Evolutionary conservation across 139 green algal genomes (phyloP).

Genomic region (Choricystis sp.): DNA sequence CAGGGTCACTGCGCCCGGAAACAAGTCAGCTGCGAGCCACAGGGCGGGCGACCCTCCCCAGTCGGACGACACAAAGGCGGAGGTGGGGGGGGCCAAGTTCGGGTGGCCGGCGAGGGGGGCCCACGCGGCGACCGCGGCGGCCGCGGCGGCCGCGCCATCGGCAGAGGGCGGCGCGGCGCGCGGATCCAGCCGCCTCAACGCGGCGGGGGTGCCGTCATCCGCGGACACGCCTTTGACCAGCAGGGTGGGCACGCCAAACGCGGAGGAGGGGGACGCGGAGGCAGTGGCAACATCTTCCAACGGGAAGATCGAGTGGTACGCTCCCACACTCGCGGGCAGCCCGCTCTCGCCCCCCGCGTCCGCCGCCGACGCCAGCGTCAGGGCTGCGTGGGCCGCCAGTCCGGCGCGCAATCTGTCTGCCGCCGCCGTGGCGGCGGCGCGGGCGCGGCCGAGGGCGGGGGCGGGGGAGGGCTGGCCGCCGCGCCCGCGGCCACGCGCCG

Average conservation of each 20-base stretch:
- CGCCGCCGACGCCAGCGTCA: not conserved
- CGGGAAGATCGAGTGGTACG: slow-evolving; percentile 68
- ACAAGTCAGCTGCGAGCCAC: slow-evolving; percentile 47
- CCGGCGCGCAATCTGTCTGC: not conserved
- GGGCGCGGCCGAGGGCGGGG: no score
- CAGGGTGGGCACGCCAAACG: slow-evolving; percentile 19
- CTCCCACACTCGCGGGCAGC: slow-evolving; percentile 37
- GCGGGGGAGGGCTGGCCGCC: not conserved
- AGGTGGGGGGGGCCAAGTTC: slow-evolving; percentile 35
- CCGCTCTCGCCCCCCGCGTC: slow-evolving; percentile 16
- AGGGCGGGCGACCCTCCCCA: slow-evolving; percentile 30
- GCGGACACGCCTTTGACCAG: slow-evolving; percentile 48
- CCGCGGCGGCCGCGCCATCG: slow-evolving; percentile 41
- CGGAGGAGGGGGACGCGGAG: slow-evolving; percentile 4
- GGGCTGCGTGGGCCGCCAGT: slow-evolving; percentile 13
- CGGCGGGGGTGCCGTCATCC: slow-evolving; percentile 49
- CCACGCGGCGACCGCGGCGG: slow-evolving; percentile 46
- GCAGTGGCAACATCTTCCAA: slow-evolving; percentile 13
- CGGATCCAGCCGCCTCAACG: slow-evolving; percentile 47
- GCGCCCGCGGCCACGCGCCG: no score
- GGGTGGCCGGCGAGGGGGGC: slow-evolving; percentile 42
- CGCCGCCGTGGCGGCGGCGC: not conserved
- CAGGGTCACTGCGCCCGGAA: slow-evolving; percentile 39
- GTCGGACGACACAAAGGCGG: slow-evolving; percentile 55
- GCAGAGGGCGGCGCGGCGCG: slow-evolving; percentile 46